Percentiles rank a stretch among this genome's conserved stretches.
Evolutionary conservation across 2,329 filamentous ascomycete genomes (phyloP).

Genomic region (Cladosporium sp.): DNA sequence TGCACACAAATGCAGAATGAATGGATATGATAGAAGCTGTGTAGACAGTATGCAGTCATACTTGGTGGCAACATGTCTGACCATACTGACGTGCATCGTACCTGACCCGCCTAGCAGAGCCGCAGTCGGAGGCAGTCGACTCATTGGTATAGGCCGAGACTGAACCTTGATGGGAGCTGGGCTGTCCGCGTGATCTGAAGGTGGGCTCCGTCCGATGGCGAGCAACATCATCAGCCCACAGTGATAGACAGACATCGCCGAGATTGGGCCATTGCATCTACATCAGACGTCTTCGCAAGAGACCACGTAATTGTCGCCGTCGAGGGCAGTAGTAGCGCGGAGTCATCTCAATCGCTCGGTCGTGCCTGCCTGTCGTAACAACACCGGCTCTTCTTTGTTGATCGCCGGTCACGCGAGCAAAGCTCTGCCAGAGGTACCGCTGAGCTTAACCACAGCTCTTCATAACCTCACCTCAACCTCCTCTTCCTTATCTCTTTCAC

Average conservation of each 20-base stretch:
- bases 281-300: not conserved
- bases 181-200: constrained; percentile 12
- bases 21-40: not conserved
- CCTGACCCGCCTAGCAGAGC: not conserved
- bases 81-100: constrained; percentile 3
- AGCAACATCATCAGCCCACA: constrained; percentile 17
- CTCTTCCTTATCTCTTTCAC: not conserved
- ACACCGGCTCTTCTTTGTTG: constrained; percentile 15
- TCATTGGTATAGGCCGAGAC: constrained; percentile 13
- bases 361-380: constrained; percentile 11
- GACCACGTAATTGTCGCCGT: constrained; percentile 7
- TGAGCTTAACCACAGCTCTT: constrained; percentile 12
- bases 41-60: not conserved
- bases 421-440: constrained; percentile 8
- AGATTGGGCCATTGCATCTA: constrained; percentile 13
- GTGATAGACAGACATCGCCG: not conserved
- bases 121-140: constrained; percentile 5
- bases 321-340: not conserved
- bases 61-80: not conserved
- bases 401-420: constrained; percentile 19
- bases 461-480: constrained; percentile 9
- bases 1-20: not conserved
- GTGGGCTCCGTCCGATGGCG: constrained; percentile 16
- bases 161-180: constrained; percentile 3
- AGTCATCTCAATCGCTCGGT: not conserved